Evolutionary conservation across 176 grass and related monocot genomes (phyloP).

Genomic region (Avena atlantica): DNA sequence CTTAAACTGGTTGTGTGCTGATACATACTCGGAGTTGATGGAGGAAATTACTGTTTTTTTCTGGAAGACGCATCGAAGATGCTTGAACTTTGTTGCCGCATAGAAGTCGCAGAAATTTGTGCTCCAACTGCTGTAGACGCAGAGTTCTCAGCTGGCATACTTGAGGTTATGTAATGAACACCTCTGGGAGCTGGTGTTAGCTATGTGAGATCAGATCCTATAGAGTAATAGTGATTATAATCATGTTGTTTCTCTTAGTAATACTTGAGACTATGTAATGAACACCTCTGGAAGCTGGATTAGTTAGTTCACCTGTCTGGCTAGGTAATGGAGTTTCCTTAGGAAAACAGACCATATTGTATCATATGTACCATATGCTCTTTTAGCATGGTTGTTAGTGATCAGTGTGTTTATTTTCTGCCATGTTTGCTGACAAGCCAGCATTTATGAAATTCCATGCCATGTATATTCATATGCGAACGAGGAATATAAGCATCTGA

Average conservation of each 20-base stretch:
- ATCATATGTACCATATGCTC: not conserved
- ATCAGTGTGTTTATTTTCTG: constrained; percentile 1
- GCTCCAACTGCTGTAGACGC: not conserved
- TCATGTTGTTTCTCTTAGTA: constrained; percentile 38
- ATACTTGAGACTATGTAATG: not conserved
- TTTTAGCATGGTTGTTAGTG: constrained; percentile 18
- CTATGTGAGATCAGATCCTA: not conserved
- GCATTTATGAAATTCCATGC: not conserved
- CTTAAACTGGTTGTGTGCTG: constrained; percentile 42
- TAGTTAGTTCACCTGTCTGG: not conserved
- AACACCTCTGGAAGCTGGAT: too few species aligned
- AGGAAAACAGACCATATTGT: not conserved
- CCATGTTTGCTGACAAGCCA: not conserved
- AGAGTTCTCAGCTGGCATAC: not conserved
- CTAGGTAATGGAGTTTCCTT: constrained; percentile 6
- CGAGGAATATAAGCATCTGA: not conserved
- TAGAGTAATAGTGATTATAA: constrained; percentile 24
- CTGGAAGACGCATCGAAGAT: not conserved
- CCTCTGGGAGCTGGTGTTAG: not conserved
- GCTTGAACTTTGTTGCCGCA: not conserved
- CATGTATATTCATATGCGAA: not conserved
- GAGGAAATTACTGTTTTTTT: not conserved
- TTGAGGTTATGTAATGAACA: not conserved
- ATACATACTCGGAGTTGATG: constrained; percentile 11
- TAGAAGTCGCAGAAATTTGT: not conserved